phyloP scores from a whole-genome alignment of 1,139 yeast species.

The Nakaseomyces sp. region DNA sequence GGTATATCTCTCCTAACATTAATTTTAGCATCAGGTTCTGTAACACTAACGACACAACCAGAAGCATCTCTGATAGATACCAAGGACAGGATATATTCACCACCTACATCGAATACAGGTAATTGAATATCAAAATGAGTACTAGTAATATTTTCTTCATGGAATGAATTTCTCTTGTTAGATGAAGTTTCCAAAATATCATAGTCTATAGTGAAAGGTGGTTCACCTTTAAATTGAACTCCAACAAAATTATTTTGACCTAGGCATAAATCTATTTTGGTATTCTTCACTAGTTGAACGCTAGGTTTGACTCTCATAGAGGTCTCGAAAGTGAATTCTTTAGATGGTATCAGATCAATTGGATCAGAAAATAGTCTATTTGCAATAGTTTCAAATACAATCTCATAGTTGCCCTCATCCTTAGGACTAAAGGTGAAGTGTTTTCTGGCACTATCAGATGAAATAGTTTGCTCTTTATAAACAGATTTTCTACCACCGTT shows the following conservation, averaged over 20 bases:
- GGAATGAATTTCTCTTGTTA: slow-evolving; percentile 36
- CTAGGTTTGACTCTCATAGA: slow-evolving; percentile 40
- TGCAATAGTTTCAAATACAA: slow-evolving; percentile 51
- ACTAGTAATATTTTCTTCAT: slow-evolving; percentile 38
- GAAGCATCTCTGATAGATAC: slow-evolving; percentile 62
- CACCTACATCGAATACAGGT: slow-evolving; percentile 54
- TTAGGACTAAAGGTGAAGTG: slow-evolving; percentile 67
- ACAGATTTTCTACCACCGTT: slow-evolving; percentile 31
- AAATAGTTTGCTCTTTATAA: slow-evolving; percentile 33
- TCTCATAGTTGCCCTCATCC: slow-evolving; percentile 69
- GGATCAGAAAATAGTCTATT: slow-evolving; percentile 47
- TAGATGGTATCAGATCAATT: slow-evolving; percentile 28
- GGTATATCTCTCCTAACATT: slow-evolving; percentile 65
- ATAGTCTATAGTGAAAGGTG: slow-evolving; percentile 67
- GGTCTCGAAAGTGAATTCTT: slow-evolving; percentile 33
- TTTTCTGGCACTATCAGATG: slow-evolving; percentile 37
- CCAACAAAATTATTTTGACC: slow-evolving; percentile 44
- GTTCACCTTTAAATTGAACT: slow-evolving; percentile 60
- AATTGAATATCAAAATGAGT: slow-evolving; percentile 39
- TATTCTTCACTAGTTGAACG: slow-evolving; percentile 29
- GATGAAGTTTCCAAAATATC: slow-evolving; percentile 51
- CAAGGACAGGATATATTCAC: slow-evolving; percentile 55
- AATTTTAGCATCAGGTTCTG: slow-evolving; percentile 49
- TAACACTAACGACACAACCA: slow-evolving; percentile 63
- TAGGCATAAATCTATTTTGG: slow-evolving; percentile 36